These are phyloP conservation scores for Globisporangium spinosum DNA, from an alignment of 352 stramenopile genomes.

Conservation along the genomic window DNA sequence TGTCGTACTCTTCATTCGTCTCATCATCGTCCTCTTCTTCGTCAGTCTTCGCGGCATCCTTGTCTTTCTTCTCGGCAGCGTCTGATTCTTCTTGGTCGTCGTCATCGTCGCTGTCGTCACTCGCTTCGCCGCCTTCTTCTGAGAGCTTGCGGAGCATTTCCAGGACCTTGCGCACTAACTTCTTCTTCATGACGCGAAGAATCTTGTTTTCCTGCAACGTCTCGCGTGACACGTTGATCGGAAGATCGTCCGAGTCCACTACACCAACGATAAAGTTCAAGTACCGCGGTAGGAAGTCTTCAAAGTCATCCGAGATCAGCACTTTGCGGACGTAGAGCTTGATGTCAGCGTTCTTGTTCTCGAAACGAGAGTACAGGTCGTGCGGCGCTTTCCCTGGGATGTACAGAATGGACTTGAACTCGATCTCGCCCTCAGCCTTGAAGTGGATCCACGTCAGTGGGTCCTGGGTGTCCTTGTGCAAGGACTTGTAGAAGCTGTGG, in stretches of 20 bases:
- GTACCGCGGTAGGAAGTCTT: conserved; percentile 97
- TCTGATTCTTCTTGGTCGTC: conserved; percentile 48
- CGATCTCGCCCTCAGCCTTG: conserved; percentile 98
- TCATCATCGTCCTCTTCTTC: conserved; percentile 58
- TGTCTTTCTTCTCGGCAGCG: conserved; percentile 52
- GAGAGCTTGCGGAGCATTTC: conserved; percentile 97
- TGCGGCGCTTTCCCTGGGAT: conserved; percentile 87
- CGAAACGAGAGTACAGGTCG: conserved; percentile 90
- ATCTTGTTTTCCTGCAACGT: conserved; percentile 99
- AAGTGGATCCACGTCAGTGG: conserved; percentile 98
- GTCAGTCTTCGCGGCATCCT: conserved; percentile 65
- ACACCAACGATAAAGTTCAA: conserved; percentile 99
- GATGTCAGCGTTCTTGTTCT: conserved; percentile 91
- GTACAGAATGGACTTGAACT: conserved; percentile 99
- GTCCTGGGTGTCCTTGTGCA: conserved; percentile 90
- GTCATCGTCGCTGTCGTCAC: conserved; percentile 52
- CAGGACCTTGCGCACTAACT: conserved; percentile 98
- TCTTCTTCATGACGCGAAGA: conserved; percentile 99
- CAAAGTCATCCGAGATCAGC: conserved; percentile 97
- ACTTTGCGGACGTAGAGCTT: conserved; percentile 99
- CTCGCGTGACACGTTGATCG: conserved; percentile 99
- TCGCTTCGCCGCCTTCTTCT: conserved; percentile 85
- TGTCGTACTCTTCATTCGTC: conserved; percentile 91
- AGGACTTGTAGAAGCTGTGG: conserved; percentile 96
- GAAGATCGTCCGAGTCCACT: conserved; percentile 98